Evolutionary conservation across 306 rosid genomes (phyloP).

Genomic region (Prinsepia uniflora): DNA sequence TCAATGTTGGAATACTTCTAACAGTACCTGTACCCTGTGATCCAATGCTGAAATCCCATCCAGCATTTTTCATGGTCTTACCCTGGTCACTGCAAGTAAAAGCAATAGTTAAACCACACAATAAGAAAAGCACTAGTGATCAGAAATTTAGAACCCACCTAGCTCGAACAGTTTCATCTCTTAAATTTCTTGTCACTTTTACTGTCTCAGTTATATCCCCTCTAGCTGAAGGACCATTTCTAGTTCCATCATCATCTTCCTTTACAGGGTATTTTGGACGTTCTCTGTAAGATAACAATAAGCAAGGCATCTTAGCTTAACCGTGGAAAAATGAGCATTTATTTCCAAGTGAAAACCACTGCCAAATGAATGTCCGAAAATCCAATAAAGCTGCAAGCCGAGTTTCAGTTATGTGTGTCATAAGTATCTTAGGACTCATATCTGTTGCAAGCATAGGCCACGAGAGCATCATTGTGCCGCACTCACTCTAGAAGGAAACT

Average conservation of each 20-base stretch:
- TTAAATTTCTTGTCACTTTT: conserved; percentile 52
- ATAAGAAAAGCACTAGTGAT: conserved; percentile 5
- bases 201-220: conserved; percentile 71
- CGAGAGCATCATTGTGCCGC: conserved; percentile 11
- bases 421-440: not conserved
- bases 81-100: conserved; percentile 72
- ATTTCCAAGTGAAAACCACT: conserved; percentile 19
- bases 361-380: conserved; percentile 15
- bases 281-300: conserved; percentile 58
- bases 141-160: conserved; percentile 53
- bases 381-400: conserved; percentile 8
- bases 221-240: conserved; percentile 50
- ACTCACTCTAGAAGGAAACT: conserved; percentile 6
- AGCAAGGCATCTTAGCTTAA: conserved; percentile 27
- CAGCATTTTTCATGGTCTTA: conserved; percentile 64
- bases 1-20: conserved; percentile 48
- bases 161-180: conserved; percentile 61
- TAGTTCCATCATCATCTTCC: conserved; percentile 56
- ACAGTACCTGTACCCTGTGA: conserved; percentile 81
- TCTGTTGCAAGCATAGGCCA: conserved; percentile 13
- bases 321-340: conserved; percentile 17
- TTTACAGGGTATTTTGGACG: conserved; percentile 78
- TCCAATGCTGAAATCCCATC: conserved; percentile 96
- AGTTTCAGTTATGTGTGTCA: conserved; percentile 7
- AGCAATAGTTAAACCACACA: conserved; percentile 33